These are phyloP conservation scores for Sclerotinia glacialis DNA, from an alignment of 2,329 filamentous ascomycete genomes.

Conservation along the genomic window DNA sequence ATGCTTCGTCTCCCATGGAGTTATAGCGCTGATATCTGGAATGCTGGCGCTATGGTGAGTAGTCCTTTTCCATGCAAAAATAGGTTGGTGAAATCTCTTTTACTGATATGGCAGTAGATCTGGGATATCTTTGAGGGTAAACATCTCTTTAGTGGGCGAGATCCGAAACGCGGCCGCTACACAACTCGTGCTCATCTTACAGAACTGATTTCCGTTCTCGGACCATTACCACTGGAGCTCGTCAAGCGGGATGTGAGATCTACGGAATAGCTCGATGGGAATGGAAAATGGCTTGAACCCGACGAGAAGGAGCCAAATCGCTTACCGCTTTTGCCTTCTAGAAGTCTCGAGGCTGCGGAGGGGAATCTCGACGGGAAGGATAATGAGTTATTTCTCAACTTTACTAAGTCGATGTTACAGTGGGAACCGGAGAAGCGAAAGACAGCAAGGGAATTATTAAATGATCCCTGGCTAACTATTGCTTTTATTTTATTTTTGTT, in stretches of 20 bases:
- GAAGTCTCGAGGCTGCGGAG: neutral
- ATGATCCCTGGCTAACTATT: constrained; percentile 39
- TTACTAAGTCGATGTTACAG: constrained; percentile 38
- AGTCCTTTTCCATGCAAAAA: constrained; percentile 8
- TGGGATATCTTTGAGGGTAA: constrained; percentile 83
- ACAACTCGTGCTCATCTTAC: constrained; percentile 82
- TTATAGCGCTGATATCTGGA: constrained; percentile 96
- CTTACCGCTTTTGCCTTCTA: neutral
- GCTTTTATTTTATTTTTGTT: neutral
- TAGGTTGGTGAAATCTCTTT: neutral
- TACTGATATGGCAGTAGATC: constrained; percentile 20
- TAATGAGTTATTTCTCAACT: constrained; percentile 38
- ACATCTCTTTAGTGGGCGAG: constrained; percentile 93
- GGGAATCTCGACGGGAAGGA: constrained; percentile 33
- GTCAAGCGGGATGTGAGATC: constrained; percentile 62
- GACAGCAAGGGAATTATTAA: constrained; percentile 39
- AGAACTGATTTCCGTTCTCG: constrained; percentile 92
- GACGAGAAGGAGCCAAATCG: neutral
- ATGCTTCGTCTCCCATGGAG: constrained; percentile 95
- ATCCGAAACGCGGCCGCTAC: constrained; percentile 95
- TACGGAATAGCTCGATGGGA: neutral
- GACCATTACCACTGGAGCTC: constrained; percentile 87
- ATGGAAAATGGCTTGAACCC: neutral
- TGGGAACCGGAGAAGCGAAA: constrained; percentile 40
- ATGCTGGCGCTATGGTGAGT: constrained; percentile 94